Base-by-base conservation (phyloP, 2,329 filamentous ascomycete species). In the Diplodia seriata region DNA sequence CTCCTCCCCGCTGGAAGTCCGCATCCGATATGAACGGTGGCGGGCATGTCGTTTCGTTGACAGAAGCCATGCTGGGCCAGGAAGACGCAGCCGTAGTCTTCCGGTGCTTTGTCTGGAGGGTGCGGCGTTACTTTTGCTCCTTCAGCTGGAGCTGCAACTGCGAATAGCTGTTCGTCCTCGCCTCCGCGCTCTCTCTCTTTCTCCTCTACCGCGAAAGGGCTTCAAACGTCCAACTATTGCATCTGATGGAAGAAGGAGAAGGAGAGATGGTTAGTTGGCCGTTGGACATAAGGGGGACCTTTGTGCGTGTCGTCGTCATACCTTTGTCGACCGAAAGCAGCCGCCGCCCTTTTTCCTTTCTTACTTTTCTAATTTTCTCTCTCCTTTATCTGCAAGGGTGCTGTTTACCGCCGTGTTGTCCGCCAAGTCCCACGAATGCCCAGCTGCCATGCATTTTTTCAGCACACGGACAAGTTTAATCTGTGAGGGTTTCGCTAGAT, bases 1-100 rank as follows among this genome's bases (percentile, higher is more conserved):
- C 74, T 61, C 70, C 71, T 1, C 66, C 69, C 29, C 47, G 61
- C 6, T 68, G 68, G 64, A 73, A 76, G 1, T 71, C 57, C 7
- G 72, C 68, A 47, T 71, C 54, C 54, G 75, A 73, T 1, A 75
- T 70, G 56, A 75, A 68, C 12, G 73, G 75, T 36, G 69, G 50
- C 9, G 73, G 72, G 65, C 73, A 76, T 36, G 54, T 29, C n/a
- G 29, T 54, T 3, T 31, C 40, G 9, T 38, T 54, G 47, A 26
- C 33, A 1, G 31, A 50, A 31, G 62, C 31, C 59, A 63, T 63
- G 12, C 6, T 38, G 9, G 18, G 18, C 33, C 11, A 40, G n/a
- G 5, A 9, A 29, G 31, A n/a, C 38, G 53, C 15, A 55, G 31
- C 29, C 12, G 26, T 26, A 20, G 26, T 12, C 5, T 15, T 18